Evolutionary conservation across 176 grass and related monocot species (phyloP).

Genomic region (Avena eriantha): DNA sequence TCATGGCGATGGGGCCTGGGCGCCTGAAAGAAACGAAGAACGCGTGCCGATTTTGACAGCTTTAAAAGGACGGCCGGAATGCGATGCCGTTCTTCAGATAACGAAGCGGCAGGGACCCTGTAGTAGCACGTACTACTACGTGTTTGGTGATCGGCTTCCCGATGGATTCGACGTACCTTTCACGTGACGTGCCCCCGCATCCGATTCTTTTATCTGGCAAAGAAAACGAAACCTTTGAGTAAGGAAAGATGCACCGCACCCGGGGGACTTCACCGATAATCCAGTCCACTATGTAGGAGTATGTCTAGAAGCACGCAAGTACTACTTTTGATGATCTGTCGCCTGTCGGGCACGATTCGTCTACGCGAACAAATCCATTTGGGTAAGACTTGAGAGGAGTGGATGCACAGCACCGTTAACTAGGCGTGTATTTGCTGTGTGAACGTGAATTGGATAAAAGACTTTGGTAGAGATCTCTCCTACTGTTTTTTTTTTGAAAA

Average conservation of each 20-base stretch:
- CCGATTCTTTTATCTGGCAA: not conserved
- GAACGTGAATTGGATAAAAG: no score
- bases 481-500: no score
- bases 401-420: no score
- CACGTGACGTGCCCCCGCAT: conserved; percentile 13
- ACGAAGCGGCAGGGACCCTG: not conserved
- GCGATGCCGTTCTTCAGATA: conserved; percentile 6
- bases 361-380: no score
- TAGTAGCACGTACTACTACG: not conserved
- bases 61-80: conserved; percentile 1
- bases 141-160: not conserved
- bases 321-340: not conserved
- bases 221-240: not conserved
- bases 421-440: no score
- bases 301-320: not conserved
- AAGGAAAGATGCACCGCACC: not conserved
- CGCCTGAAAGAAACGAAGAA: not conserved
- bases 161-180: conserved; percentile 10
- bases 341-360: no score
- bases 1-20: not conserved
- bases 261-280: not conserved
- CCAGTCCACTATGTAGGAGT: not conserved
- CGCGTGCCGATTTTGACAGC: conserved; percentile 14
- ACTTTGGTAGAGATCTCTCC: no score
- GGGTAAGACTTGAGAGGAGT: no score